These are phyloP conservation scores for Penicillium macrosclerotiorum DNA, from an alignment of 495 filamentous ascomycete genomes.

Conservation along the genomic window DNA sequence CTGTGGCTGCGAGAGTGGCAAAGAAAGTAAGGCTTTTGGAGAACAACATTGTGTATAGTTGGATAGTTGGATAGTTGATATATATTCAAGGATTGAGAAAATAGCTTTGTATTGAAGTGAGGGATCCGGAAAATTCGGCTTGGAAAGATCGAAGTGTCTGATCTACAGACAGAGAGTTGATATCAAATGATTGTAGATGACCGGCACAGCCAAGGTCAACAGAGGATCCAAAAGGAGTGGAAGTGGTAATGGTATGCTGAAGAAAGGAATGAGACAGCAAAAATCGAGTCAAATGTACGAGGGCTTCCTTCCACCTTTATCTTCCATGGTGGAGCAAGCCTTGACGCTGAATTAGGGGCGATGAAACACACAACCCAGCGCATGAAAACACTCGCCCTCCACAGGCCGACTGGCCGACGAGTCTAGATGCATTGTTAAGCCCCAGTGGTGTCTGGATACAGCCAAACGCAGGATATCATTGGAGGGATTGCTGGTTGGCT, in stretches of 20 bases:
- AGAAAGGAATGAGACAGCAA: neutral
- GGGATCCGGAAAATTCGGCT: neutral
- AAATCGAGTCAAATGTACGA: too few species aligned
- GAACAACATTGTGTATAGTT: too few species aligned
- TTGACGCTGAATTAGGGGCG: neutral
- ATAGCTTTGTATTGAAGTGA: neutral
- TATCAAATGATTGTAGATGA: conserved; percentile 11
- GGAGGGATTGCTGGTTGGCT: neutral
- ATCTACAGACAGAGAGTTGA: conserved; percentile 16
- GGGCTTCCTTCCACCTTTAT: conserved; percentile 9
- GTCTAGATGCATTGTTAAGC: conserved; percentile 1
- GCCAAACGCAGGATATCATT: neutral
- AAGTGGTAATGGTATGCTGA: neutral
- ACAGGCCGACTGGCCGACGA: neutral
- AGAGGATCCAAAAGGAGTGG: too few species aligned
- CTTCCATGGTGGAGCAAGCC: conserved; percentile 1
- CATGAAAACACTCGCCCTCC: neutral
- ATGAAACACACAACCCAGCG: conserved; percentile 5
- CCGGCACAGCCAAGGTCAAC: conserved; percentile 22
- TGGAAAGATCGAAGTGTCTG: conserved; percentile 11
- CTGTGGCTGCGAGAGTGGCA: conserved; percentile 16
- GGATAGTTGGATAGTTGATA: too few species aligned
- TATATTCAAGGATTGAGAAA: too few species aligned
- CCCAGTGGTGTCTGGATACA: neutral
- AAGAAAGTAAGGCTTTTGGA: conserved; percentile 14